Evolutionary conservation across 345 rosid species (phyloP), one percentile per base, ranked within the genome.

Genomic region (Microcos paniculata): DNA sequence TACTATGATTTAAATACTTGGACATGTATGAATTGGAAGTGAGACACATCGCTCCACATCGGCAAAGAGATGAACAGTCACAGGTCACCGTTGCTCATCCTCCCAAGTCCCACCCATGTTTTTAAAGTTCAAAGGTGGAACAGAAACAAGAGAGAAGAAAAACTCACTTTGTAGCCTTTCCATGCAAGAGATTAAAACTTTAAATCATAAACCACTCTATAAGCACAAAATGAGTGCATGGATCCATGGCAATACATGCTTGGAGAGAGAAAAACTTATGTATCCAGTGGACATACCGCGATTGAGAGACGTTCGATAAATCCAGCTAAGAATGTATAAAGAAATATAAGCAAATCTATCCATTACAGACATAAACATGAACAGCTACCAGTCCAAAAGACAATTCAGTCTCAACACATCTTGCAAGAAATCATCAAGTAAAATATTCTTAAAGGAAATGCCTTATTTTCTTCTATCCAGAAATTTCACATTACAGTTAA

Each of bases 241-340:
- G 24, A 58, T 30, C 12, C 6, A 46, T 16, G 11, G 28, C 48
- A 30, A 40, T 28, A 55, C 8, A 61, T 46, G 38, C 26, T 51
- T 58, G 21, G 24, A 31, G 42, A 26, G 31, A 30, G 11, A 46
- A 35, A 59, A 67, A 49, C 87, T 80, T 83, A 88, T 90, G 81
- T 77, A 90, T 87, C 92, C 92, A 87, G 75, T 87, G 94, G 23
- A 85, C 79, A 77, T 77, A 88, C 61, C 84, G 89, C 4, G 85
- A 82, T 79, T 90, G 84, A 1, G 89, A 84, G 80, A 85, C 88
- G 86, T 79, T 84, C 92, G 85, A 53, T 90, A 90, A 63, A 87
- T 76, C 92, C 94, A 90, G 84, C 88, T 88, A 35, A 90, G 79
- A 51, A 90, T 84, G 77, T 88, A 88, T 42, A 88, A 72, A 76